Evolutionary conservation across 1,284 basidiomycete genomes (phyloP), one percentile per base, ranked within the genome.

Genomic region (Lentinula novae-zelandiae): DNA sequence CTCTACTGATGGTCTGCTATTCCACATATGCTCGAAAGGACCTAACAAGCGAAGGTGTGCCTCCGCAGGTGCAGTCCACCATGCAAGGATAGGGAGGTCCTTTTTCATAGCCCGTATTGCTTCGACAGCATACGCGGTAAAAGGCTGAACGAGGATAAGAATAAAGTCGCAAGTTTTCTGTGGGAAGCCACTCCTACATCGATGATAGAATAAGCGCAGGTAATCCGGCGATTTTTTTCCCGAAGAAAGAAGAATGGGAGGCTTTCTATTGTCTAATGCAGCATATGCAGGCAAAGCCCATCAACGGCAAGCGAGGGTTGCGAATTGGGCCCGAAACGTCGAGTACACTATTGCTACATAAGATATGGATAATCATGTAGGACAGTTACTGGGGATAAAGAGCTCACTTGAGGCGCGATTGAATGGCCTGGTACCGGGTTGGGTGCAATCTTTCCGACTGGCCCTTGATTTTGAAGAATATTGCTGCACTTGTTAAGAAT

Each of bases 61-160:
- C 6, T 56, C 51, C n/a, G 52, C 56, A 27, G 53, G 48, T 31
- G 53, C 53, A 52, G 60, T 57, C 39, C 51, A 53, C 55, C 55
- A 61, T 6, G 50, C 38, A 46, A 61, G 44, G 7, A 58, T 53
- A 17, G 50, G 60, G 10, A 48, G 9, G 2, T 40, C 50, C 42
- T 44, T 22, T 20, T 55, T 36, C n/a, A 61, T 27, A 2, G 3
- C 40, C 5, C 56, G 38, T 15, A 61, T 46, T 3, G 50, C 56
- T 36, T 61, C 55, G 15, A 58, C 22, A 13, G 60, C 60, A 42
- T 58, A 58, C 5, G 7, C 31, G 20, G 55, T 42, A 33, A 61
- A 61, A 15, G 60, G 60, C 60, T 61, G 17, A 15, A n/a, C 10
- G 27, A 27, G 27, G 27, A 27, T 27, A 27, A 27, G 27, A 27